phyloP scores from a whole-genome alignment of 1,139 yeast species.

The Meyerozyma guilliermondii region DNA sequence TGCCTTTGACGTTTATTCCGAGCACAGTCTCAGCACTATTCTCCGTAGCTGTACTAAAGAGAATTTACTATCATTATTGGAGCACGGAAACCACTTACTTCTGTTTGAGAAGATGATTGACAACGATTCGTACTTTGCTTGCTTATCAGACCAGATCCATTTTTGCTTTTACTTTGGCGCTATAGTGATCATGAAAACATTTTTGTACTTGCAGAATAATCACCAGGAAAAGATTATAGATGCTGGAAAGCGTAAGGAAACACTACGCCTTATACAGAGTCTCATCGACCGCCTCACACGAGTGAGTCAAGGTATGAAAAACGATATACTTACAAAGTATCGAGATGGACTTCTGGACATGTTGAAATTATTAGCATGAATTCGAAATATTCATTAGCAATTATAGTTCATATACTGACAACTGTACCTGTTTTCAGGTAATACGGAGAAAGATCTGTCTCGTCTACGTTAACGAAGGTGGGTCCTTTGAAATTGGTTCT shows the following conservation, averaged over 20 bases:
- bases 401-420: no score
- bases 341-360: slow-evolving; percentile 19
- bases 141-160: slow-evolving; percentile 64
- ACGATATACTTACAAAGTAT: slow-evolving; percentile 28
- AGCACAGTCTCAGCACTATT: slow-evolving; percentile 20
- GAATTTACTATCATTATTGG: slow-evolving; percentile 20
- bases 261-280: slow-evolving; percentile 12
- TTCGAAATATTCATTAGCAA: no score
- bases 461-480: no score
- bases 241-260: background rate
- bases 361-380: slow-evolving; percentile 4
- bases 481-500: no score
- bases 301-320: slow-evolving; percentile 22
- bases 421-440: no score
- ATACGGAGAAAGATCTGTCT: no score
- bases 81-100: slow-evolving; percentile 40
- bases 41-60: slow-evolving; percentile 17
- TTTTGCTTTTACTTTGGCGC: slow-evolving; percentile 52
- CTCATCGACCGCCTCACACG: slow-evolving; percentile 27
- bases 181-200: slow-evolving; percentile 32
- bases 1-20: slow-evolving; percentile 2
- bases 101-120: slow-evolving; percentile 36
- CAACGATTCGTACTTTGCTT: slow-evolving; percentile 62
- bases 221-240: background rate
- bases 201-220: background rate